Evolutionary conservation across 2,329 filamentous ascomycete genomes (phyloP).

Genomic region (Cytospora paraplurivora): DNA sequence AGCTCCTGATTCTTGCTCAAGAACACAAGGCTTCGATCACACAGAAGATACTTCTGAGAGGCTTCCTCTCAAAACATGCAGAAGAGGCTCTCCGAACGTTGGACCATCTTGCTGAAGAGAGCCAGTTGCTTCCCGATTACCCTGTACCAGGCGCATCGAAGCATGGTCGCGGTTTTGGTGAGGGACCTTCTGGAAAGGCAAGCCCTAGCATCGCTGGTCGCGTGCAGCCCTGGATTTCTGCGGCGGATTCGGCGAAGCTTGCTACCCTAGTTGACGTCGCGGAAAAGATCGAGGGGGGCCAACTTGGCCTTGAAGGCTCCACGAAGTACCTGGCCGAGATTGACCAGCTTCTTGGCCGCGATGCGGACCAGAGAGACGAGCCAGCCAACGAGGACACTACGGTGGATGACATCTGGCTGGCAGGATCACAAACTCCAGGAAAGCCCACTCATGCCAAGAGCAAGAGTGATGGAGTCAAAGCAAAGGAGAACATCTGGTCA

Average conservation of each 20-base stretch:
- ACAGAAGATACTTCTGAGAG: constrained; percentile 60
- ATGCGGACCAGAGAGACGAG: constrained; percentile 33
- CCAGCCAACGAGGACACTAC: constrained; percentile 18
- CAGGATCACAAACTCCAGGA: constrained; percentile 36
- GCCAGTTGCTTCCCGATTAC: constrained; percentile 59
- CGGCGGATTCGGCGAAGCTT: constrained; percentile 62
- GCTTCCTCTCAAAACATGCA: constrained; percentile 51
- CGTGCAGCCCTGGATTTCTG: constrained; percentile 60
- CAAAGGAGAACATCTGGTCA: constrained; percentile 51
- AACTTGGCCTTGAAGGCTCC: constrained; percentile 56
- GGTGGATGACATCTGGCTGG: constrained; percentile 42
- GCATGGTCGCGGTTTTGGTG: constrained; percentile 46
- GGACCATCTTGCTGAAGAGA: constrained; percentile 61
- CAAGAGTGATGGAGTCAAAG: constrained; percentile 32
- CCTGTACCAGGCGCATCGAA: constrained; percentile 44
- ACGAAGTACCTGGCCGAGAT: constrained; percentile 53
- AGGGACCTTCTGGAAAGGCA: constrained; percentile 44
- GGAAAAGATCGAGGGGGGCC: constrained; percentile 61
- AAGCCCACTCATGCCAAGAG: constrained; percentile 34
- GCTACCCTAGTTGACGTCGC: constrained; percentile 59
- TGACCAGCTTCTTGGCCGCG: constrained; percentile 49
- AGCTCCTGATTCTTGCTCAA: constrained; percentile 53
- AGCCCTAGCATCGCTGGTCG: constrained; percentile 45
- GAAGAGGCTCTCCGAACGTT: constrained; percentile 54
- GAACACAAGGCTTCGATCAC: constrained; percentile 59